These are phyloP conservation scores for Tardiomyces depauwii DNA, from an alignment of 1,139 yeast species.

Conservation along the genomic window DNA sequence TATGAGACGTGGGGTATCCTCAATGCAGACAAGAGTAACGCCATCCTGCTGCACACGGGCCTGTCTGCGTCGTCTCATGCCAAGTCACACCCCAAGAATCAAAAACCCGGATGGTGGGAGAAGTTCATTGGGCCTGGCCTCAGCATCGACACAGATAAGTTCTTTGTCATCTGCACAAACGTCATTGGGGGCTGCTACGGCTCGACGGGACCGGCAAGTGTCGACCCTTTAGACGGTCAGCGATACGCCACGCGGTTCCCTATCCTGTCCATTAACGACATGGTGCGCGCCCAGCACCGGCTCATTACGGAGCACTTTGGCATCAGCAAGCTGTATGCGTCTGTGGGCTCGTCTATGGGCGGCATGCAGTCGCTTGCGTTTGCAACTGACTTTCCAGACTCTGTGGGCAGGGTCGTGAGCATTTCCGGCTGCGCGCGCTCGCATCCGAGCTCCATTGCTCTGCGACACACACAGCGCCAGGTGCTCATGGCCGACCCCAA, in stretches of 20 bases:
- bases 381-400: constrained; percentile 72
- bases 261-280: constrained; percentile 72
- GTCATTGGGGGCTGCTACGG: constrained; percentile 94
- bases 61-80: constrained; percentile 92
- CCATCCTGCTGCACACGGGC: constrained; percentile 79
- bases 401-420: constrained; percentile 59
- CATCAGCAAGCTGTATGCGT: constrained; percentile 55
- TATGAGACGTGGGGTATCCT: constrained; percentile 87
- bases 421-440: constrained; percentile 90
- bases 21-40: constrained; percentile 52
- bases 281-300: constrained; percentile 81
- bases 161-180: constrained; percentile 77
- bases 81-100: constrained; percentile 62
- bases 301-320: constrained; percentile 51
- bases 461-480: constrained; percentile 88
- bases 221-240: constrained; percentile 59
- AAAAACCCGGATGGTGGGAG: constrained; percentile 93
- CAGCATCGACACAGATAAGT: constrained; percentile 70
- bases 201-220: constrained; percentile 83
- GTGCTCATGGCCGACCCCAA: constrained; percentile 90
- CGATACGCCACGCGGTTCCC: constrained; percentile 86
- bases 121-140: constrained; percentile 78
- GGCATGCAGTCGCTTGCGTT: constrained; percentile 93
- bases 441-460: constrained; percentile 88
- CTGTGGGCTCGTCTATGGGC: constrained; percentile 92